Evolutionary conservation across 306 rosid genomes (phyloP).

Genomic region (Lotus japonicus): DNA sequence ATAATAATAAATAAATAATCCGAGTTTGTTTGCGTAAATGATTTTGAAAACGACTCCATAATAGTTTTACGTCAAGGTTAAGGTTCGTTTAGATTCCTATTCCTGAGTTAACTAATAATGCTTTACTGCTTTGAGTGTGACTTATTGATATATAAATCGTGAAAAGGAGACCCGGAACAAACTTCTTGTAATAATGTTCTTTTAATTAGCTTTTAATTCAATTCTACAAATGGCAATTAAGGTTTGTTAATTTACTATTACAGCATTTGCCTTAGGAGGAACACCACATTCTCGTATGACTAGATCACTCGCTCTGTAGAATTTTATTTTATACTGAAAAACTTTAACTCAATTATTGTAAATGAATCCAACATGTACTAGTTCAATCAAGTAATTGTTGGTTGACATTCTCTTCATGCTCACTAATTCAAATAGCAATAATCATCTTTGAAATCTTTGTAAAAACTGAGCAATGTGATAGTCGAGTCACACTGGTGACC

Average conservation of each 20-base stretch:
- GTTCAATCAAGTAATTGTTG: too few species aligned
- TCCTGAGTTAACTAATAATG: neutral
- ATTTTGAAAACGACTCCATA: slow-evolving; percentile 6
- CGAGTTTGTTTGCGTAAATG: slow-evolving; percentile 14
- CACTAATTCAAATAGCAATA: slow-evolving; percentile 14
- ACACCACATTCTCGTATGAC: slow-evolving; percentile 10
- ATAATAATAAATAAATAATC: neutral
- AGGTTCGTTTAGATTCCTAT: slow-evolving; percentile 5
- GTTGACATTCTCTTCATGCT: neutral
- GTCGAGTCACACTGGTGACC: slow-evolving; percentile 25
- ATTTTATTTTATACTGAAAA: too few species aligned
- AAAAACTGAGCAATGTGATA: slow-evolving; percentile 19
- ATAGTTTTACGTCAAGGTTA: neutral
- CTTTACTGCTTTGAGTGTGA: slow-evolving; percentile 13
- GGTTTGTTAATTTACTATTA: neutral
- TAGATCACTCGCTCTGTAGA: too few species aligned
- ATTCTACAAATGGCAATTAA: neutral
- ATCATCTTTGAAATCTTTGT: neutral
- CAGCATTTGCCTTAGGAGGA: neutral
- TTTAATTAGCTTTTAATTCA: neutral
- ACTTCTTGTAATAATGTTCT: neutral
- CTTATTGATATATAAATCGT: too few species aligned
- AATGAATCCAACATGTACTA: too few species aligned
- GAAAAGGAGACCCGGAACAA: neutral
- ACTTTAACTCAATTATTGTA: too few species aligned